Evolutionary conservation across 192 early-diverging fungal genomes (phyloP), one percentile per base, ranked within the genome.

Genomic region (Funneliformis geosporum): DNA sequence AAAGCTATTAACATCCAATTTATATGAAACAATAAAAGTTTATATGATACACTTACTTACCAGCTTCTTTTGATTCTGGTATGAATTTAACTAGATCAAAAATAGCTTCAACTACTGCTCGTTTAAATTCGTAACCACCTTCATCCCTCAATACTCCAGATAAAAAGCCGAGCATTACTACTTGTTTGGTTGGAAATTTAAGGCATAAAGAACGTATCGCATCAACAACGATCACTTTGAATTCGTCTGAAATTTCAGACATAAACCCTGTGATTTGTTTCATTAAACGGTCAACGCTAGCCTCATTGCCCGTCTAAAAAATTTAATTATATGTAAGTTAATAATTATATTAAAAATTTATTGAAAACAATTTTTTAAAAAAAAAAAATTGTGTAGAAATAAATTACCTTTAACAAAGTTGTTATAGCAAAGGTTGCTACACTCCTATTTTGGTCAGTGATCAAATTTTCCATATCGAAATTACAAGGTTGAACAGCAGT

Each of bases 381-480:
- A 38, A 78, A 40, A 79, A 11, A 23, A 6, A 16, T n/a, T 70
- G 65, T 66, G 86, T 25, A 27, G 25, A 64, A 23, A 27, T 27
- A 14, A 33, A 25, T 61, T 55, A 59, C 88, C 87, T 99, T 99
- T 25, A 99, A 85, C 77, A 99, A 83, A 8, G 98, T 99, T 14
- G 97, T 98, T 83, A 99, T 99, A 44, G 98, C 98, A 87, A 99
- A 97, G 6, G 98, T 98, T 11, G 98, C 95, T 75, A 99, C 92
- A 72, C 95, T 96, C 73, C 98, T 92, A 87, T 99, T 99, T 69
- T 93, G 88, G 85, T 99, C 97, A 2, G 96, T 96, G 73, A 99
- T 96, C 75, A 98, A 87, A 78, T 94, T 95, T 84, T 99, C 98
- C 93, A 99, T 98, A 85, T 99, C 98, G 69, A 98, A 85, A 83